Conservation (phyloP, 139 green algal genomes). For the Gonium pectorale region DNA sequence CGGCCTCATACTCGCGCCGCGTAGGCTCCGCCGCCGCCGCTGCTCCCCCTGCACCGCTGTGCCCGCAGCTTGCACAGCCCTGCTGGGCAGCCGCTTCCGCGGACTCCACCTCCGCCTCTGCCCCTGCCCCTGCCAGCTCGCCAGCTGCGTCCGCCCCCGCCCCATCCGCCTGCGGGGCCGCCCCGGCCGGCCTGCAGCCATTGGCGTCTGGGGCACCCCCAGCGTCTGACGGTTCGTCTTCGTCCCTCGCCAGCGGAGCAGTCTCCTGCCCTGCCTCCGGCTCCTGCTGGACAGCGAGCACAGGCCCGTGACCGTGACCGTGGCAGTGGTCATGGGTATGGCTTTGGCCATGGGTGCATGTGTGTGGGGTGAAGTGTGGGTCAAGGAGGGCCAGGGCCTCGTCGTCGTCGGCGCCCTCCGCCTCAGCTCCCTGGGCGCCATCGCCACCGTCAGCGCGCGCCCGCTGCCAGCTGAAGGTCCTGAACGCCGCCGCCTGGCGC, state of each 20-base stretch:
- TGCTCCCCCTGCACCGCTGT: background rate
- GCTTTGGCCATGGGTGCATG: background rate
- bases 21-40: constrained; percentile 32
- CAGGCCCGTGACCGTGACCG: background rate
- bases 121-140: background rate
- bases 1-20: constrained; percentile 29
- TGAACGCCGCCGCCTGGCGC: constrained; percentile 34
- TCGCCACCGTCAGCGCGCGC: background rate
- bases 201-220: too few relatives aligned
- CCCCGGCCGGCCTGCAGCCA: too few relatives aligned
- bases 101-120: background rate
- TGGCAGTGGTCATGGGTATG: background rate
- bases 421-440: background rate
- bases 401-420: background rate
- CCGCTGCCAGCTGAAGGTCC: constrained; percentile 53
- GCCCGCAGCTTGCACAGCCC: background rate
- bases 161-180: background rate
- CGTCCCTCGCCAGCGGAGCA: background rate
- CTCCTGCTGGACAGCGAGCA: background rate
- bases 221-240: too few relatives aligned
- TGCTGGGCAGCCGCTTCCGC: background rate
- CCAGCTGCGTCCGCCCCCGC: background rate
- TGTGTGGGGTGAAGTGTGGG: background rate
- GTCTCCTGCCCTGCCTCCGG: too few relatives aligned
- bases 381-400: constrained; percentile 45